These are phyloP conservation scores for Pelargonium cotyledonis DNA, from an alignment of 441 rosid genomes.

Conservation along the genomic window DNA sequence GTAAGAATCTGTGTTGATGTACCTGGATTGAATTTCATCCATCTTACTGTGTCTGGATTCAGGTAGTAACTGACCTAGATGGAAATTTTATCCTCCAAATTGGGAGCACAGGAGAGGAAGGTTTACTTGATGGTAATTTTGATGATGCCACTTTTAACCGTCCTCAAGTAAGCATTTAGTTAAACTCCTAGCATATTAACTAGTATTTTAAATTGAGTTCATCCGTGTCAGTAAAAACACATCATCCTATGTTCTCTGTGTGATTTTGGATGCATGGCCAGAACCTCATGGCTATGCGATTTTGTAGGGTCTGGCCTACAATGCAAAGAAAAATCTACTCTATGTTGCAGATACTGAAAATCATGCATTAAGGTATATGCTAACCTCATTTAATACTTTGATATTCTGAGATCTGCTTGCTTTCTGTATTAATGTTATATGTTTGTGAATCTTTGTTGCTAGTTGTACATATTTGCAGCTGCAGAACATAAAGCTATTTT, in stretches of 20 bases:
- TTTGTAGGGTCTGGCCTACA: conserved; percentile 83
- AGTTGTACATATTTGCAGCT: neutral
- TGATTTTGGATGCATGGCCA: neutral
- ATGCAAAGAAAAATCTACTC: conserved; percentile 73
- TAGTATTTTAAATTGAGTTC: neutral
- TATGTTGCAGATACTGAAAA: conserved; percentile 95
- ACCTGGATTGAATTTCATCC: conserved; percentile 5
- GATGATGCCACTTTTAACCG: conserved; percentile 76
- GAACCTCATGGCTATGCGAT: conserved; percentile 19
- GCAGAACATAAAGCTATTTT: conserved; percentile 1
- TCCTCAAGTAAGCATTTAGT: conserved; percentile 60
- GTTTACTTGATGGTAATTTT: conserved; percentile 74
- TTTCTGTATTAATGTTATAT: neutral
- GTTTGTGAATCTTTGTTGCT: neutral
- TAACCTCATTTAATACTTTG: conserved; percentile 14
- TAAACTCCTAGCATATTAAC: conserved; percentile 4
- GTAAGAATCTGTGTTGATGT: neutral
- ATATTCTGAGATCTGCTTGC: conserved; percentile 4
- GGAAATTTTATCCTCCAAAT: conserved; percentile 83
- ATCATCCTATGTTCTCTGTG: conserved; percentile 6
- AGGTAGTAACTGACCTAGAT: conserved; percentile 86
- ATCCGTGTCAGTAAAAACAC: neutral
- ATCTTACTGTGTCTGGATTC: conserved; percentile 22
- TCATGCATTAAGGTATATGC: conserved; percentile 78
- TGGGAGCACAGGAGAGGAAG: conserved; percentile 82